These are phyloP conservation scores for Umbelopsis vinacea DNA, from an alignment of 192 early-diverging fungal genomes.

Conservation along the genomic window DNA sequence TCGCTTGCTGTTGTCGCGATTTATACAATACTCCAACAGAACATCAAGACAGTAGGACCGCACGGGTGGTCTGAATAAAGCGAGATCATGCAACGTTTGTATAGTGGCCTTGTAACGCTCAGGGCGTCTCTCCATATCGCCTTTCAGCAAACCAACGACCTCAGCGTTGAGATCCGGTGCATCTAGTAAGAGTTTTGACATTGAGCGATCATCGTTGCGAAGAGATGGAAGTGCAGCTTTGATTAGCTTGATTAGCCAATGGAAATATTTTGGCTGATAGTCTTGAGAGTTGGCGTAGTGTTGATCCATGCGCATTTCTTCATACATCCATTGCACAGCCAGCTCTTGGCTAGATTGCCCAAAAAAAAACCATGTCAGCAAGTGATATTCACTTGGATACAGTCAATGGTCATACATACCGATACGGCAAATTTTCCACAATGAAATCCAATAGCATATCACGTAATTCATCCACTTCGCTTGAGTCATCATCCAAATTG, in stretches of 20 bases:
- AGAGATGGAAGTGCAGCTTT: conserved; percentile 48
- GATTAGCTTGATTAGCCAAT: conserved; percentile 42
- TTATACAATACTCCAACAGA: conserved; percentile 56
- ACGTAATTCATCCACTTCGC: conserved; percentile 35
- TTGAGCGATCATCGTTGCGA: conserved; percentile 69
- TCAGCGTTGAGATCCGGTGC: conserved; percentile 70
- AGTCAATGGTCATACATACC: conserved; percentile 41
- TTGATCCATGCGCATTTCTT: conserved; percentile 55
- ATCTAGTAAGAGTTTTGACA: conserved; percentile 78
- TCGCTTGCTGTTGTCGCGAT: conserved; percentile 52
- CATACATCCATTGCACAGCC: conserved; percentile 76
- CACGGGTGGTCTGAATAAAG: conserved; percentile 58
- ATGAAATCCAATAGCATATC: conserved; percentile 58
- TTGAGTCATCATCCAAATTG: neutral
- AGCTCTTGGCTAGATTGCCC: conserved; percentile 51
- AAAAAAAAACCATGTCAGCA: neutral
- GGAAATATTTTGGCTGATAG: conserved; percentile 38
- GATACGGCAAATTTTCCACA: conserved; percentile 61
- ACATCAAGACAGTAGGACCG: conserved; percentile 55
- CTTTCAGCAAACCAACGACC: conserved; percentile 63
- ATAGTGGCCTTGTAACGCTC: conserved; percentile 53
- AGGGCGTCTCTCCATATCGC: conserved; percentile 34
- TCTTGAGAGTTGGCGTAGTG: conserved; percentile 16
- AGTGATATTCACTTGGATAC: neutral
- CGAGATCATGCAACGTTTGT: conserved; percentile 63